phyloP scores from a whole-genome alignment of 2,329 filamentous ascomycete species.

The Penicillium brevicompactum region DNA sequence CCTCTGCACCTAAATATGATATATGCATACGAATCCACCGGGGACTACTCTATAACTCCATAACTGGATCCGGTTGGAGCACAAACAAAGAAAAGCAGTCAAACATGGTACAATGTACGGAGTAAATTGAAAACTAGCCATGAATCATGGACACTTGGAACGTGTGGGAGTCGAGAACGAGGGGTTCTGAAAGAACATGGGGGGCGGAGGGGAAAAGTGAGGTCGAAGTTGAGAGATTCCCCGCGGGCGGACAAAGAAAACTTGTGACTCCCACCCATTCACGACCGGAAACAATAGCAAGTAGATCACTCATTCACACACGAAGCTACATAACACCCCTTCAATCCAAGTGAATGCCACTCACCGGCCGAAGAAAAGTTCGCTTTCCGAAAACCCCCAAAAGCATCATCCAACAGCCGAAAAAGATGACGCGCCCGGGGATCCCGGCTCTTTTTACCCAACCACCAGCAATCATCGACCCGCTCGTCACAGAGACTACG shows the following conservation, averaged over 20 bases:
- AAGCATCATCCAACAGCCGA: conserved; percentile 15
- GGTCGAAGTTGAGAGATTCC: background rate
- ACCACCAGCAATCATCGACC: conserved; percentile 66
- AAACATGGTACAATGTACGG: too few relatives aligned
- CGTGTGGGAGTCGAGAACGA: background rate
- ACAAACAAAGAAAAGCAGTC: background rate
- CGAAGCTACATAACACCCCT: background rate
- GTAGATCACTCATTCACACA: background rate
- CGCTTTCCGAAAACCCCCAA: conserved; percentile 36
- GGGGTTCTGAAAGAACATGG: too few relatives aligned
- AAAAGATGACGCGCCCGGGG: conserved; percentile 25
- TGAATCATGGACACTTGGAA: too few relatives aligned
- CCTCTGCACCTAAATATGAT: background rate
- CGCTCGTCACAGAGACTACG: conserved; percentile 68
- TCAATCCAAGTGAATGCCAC: conserved; percentile 32
- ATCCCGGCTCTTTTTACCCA: conserved; percentile 45
- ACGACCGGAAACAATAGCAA: conserved; percentile 14
- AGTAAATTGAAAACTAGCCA: too few relatives aligned
- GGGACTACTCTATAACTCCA: background rate
- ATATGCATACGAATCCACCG: background rate
- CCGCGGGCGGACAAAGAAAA: conserved; percentile 4
- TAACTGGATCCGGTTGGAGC: background rate
- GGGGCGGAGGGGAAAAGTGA: background rate
- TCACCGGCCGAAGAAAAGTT: conserved; percentile 41
- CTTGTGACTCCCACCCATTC: conserved; percentile 1